phyloP scores from a whole-genome alignment of 805 yeast genomes.

The Ogataea salicorniae region DNA sequence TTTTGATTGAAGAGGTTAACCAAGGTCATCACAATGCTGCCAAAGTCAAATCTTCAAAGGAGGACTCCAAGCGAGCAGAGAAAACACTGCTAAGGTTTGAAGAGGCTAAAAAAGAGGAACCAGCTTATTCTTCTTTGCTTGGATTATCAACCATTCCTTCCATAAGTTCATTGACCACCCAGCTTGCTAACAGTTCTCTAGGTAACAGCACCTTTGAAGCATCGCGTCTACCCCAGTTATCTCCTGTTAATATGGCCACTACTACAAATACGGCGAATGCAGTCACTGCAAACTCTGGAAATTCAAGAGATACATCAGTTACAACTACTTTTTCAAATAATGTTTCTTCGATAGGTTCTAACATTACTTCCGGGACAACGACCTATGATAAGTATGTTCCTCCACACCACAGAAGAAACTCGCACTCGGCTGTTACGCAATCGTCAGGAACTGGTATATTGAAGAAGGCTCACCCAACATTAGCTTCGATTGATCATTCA shows the following conservation, averaged over 20 bases:
- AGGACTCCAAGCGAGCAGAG: neutral
- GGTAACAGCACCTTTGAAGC: neutral
- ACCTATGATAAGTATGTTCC: conserved; percentile 38
- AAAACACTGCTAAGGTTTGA: conserved; percentile 1
- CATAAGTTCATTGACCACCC: conserved; percentile 15
- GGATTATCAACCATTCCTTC: conserved; percentile 17
- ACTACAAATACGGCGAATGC: neutral
- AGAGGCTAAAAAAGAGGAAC: conserved; percentile 11
- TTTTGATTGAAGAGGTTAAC: conserved; percentile 33
- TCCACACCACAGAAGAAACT: conserved; percentile 47
- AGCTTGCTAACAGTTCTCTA: conserved; percentile 13
- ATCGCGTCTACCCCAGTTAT: too few relatives aligned
- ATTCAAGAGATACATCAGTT: conserved; percentile 25
- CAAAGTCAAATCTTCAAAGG: neutral
- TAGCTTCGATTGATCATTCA: neutral
- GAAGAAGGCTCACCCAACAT: conserved; percentile 9
- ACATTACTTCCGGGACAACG: conserved; percentile 13
- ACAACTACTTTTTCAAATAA: conserved; percentile 23
- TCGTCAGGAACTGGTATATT: conserved; percentile 13
- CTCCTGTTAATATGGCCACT: neutral
- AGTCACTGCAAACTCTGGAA: conserved; percentile 2
- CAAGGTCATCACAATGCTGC: conserved; percentile 13
- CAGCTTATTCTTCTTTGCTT: conserved; percentile 16
- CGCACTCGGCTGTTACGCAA: conserved; percentile 23
- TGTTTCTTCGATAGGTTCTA: conserved; percentile 23